These are phyloP conservation scores for Diaporthe destruens DNA, from an alignment of 2,329 filamentous ascomycete species.

Conservation along the genomic window DNA sequence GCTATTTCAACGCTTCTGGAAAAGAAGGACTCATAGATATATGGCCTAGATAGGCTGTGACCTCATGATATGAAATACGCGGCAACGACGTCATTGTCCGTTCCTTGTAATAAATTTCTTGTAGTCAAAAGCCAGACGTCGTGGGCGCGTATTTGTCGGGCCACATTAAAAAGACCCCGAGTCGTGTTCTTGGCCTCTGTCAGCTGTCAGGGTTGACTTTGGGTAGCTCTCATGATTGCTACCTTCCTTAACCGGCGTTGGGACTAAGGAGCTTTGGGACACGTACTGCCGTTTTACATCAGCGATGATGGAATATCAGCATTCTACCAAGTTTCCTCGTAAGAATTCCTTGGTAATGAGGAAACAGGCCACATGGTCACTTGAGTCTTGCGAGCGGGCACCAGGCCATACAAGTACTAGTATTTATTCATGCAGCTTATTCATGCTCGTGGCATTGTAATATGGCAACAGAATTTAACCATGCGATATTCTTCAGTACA, in stretches of 20 bases:
- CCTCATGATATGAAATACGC: not conserved
- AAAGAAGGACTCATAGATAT: too few relatives aligned
- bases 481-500: accelerated
- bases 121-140: not conserved
- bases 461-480: not conserved
- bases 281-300: not conserved
- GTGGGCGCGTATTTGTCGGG: not conserved
- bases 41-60: too few relatives aligned
- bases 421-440: too few relatives aligned
- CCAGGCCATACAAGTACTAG: accelerated
- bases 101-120: not conserved
- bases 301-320: not conserved
- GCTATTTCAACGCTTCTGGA: not conserved
- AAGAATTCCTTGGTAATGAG: too few relatives aligned
- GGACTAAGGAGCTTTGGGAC: not conserved
- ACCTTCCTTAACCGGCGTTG: not conserved
- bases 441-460: not conserved
- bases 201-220: too few relatives aligned
- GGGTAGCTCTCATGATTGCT: not conserved
- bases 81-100: not conserved
- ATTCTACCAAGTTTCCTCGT: too few relatives aligned
- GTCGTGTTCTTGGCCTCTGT: not conserved
- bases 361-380: too few relatives aligned
- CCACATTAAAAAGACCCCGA: not conserved
- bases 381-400: too few relatives aligned